These are phyloP conservation scores for Spergularia marina DNA, from an alignment of 148 eudicot species.

Conservation along the genomic window DNA sequence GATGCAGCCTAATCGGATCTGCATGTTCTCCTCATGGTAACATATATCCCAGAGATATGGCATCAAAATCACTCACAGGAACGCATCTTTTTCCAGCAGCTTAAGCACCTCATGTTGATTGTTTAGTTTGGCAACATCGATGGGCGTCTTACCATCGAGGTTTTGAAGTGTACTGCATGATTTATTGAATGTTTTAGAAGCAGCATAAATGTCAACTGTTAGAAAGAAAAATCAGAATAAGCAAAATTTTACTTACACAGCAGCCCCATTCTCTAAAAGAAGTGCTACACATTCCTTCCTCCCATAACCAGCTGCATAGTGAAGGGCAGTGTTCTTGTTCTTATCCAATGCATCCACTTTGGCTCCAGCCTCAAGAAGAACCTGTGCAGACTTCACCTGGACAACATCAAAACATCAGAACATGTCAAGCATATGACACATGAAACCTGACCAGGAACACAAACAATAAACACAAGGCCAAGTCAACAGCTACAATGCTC, in stretches of 20 bases:
- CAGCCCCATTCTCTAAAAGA: conserved; percentile 85
- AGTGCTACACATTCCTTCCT: conserved; percentile 96
- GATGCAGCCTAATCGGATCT: conserved; percentile 11
- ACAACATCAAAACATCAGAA: conserved; percentile 16
- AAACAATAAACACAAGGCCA: background rate
- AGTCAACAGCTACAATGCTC: background rate
- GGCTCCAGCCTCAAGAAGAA: conserved; percentile 89
- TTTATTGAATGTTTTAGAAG: conserved; percentile 2
- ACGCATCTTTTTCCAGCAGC: conserved; percentile 92
- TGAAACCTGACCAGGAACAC: background rate
- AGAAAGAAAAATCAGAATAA: conserved; percentile 1
- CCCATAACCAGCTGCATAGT: conserved; percentile 99
- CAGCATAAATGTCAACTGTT: background rate
- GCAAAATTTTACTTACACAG: conserved; percentile 63
- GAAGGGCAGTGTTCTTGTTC: conserved; percentile 98
- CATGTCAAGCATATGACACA: background rate
- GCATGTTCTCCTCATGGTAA: conserved; percentile 17
- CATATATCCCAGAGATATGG: background rate
- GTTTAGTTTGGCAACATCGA: conserved; percentile 95
- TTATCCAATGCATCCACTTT: conserved; percentile 93
- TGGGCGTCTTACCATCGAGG: conserved; percentile 90
- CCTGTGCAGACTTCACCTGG: conserved; percentile 82
- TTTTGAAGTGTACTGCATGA: conserved; percentile 83
- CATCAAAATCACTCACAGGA: conserved; percentile 53
- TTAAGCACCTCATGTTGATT: conserved; percentile 77